phyloP scores from a whole-genome alignment of 1,284 basidiomycete genomes.

The Ceratobasidium sp. region DNA sequence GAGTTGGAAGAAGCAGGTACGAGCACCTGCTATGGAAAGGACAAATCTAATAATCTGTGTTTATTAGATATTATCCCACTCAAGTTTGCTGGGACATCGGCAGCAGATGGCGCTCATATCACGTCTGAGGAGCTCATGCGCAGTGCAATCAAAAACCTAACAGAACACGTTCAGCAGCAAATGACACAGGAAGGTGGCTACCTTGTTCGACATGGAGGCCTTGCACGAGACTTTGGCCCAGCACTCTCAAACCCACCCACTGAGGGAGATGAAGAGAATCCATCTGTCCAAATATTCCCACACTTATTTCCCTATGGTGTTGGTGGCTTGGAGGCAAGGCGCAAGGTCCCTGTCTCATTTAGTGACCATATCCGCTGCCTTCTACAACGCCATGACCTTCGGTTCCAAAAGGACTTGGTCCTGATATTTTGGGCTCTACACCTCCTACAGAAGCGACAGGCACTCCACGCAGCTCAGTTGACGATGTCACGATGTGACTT shows the following conservation, averaged over 20 bases:
- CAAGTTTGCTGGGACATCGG: neutral
- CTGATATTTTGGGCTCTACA: conserved; percentile 57
- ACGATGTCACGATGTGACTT: conserved; percentile 43
- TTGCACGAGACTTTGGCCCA: neutral
- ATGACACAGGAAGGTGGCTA: conserved; percentile 32
- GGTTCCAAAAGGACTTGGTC: conserved; percentile 53
- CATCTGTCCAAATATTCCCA: conserved; percentile 55
- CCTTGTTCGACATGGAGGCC: neutral
- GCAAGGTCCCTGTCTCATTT: conserved; percentile 51
- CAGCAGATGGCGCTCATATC: neutral
- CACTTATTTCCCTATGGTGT: conserved; percentile 58
- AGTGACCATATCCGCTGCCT: conserved; percentile 56
- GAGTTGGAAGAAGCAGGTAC: too few species aligned
- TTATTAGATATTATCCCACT: neutral
- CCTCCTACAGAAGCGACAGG: conserved; percentile 51
- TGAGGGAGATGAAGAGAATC: conserved; percentile 11
- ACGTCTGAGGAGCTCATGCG: conserved; percentile 29
- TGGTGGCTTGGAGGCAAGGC: conserved; percentile 55
- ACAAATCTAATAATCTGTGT: too few species aligned
- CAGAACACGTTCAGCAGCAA: too few species aligned
- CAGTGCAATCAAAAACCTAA: neutral
- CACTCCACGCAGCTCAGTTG: conserved; percentile 41
- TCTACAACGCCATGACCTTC: conserved; percentile 55
- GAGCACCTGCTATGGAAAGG: too few species aligned
- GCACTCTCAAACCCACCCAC: neutral